Evolutionary conservation across 169 alveolate genomes (phyloP).

Genomic region (Plasmodium ovale): DNA sequence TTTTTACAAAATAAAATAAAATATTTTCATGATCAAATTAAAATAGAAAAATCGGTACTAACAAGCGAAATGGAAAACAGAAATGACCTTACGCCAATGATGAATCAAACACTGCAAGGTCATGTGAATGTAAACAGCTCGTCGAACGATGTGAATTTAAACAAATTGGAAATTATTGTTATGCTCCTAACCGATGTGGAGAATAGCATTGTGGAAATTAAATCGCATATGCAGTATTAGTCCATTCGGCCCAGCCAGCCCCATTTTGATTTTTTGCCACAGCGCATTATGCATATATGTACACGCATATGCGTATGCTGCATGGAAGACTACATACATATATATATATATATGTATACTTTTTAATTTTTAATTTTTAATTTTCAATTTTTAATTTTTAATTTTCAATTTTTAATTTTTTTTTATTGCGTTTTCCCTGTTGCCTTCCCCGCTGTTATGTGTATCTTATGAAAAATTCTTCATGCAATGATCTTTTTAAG

Average conservation of each 20-base stretch:
- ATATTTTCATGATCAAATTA: conserved; percentile 54
- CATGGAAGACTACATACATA: no score
- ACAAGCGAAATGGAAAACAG: conserved; percentile 10
- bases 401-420: not conserved
- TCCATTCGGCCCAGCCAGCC: not conserved
- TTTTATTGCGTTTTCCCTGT: not conserved
- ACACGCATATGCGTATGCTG: not conserved
- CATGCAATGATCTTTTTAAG: not conserved
- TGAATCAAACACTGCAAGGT: not conserved
- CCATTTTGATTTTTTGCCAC: not conserved
- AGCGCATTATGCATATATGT: not conserved
- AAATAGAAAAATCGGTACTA: conserved; percentile 47
- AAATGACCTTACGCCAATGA: not conserved
- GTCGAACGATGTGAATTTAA: not conserved
- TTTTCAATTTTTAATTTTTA: not conserved
- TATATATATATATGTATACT: not conserved
- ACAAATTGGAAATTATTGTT: conserved; percentile 27
- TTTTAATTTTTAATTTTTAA: not conserved
- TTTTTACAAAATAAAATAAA: conserved; percentile 67
- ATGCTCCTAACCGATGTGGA: conserved; percentile 23
- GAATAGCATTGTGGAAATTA: not conserved
- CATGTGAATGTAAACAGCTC: not conserved
- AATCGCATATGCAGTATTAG: no score
- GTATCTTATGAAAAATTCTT: not conserved
- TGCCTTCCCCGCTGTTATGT: not conserved